Evolutionary conservation across 164 flowering plant genomes (phyloP), one percentile per base, ranked within the genome.

Genomic region (Annona squamosa): DNA sequence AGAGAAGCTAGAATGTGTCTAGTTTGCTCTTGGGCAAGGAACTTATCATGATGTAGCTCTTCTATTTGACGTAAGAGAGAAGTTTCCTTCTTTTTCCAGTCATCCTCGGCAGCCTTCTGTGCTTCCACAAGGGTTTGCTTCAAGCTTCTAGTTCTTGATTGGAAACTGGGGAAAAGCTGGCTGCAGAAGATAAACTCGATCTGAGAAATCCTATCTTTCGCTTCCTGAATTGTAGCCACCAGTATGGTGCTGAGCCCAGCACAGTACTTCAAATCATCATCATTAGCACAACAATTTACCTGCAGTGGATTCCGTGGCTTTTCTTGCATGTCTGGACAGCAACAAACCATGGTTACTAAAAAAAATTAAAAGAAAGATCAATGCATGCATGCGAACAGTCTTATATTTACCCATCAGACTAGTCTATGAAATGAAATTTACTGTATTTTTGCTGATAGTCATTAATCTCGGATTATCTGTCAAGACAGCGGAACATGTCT

Each of bases 161-260:
- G 93, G 75, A 88, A 82, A 77, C 77, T 78, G 1, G 98, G 96
- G 79, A 73, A 93, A 65, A 95, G 84, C 74, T 93, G 88, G 70
- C 83, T 79, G 79, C 97, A 95, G 81, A 91, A 95, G 43, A 93
- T 78, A 71, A 86, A 84, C 70, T 93, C 97, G 43, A 95, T 85
- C 82, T 91, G 91, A 16, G 97, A 89, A 77, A 91, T 83, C 67
- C 90, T 83, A 68, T 93, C 97, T 81, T 87, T 95, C 4, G 88
- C 88, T 82, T 95, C 98, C 82, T 93, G 93, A 77, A 95, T 87
- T 17, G 92, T 86, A 43, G 98, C 99, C 75, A 93, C 98, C 73
- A 95, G 77, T 56, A 91, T 73, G 3, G 93, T 87, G 72, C 97
- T 90, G 67, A 88, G 86, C 56, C 87, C 85, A 63, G 91, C 80